These are phyloP conservation scores for Ettlia oleoabundans DNA, from an alignment of 139 green algal genomes.

Conservation along the genomic window DNA sequence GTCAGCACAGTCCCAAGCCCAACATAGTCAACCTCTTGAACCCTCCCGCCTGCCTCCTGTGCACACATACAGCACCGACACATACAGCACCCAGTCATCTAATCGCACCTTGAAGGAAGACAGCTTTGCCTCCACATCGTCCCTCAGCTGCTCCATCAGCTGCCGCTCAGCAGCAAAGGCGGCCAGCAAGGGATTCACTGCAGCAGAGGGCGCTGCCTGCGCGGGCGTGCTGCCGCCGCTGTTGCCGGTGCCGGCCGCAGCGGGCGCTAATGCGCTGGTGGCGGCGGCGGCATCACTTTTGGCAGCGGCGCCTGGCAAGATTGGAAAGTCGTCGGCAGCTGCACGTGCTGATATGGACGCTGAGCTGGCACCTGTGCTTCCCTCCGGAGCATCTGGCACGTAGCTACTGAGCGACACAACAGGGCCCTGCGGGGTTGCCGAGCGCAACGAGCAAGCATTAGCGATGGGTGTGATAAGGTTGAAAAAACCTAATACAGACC, in stretches of 20 bases:
- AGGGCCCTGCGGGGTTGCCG: too few relatives aligned
- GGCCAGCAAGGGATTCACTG: slow-evolving; percentile 18
- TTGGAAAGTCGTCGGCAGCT: slow-evolving; percentile 11
- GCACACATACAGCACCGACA: too few relatives aligned
- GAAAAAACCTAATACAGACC: too few relatives aligned
- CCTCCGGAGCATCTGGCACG: neutral
- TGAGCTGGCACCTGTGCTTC: neutral
- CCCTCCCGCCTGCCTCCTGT: too few relatives aligned
- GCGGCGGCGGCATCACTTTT: too few relatives aligned
- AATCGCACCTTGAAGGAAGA: slow-evolving; percentile 17
- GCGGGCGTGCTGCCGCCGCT: neutral
- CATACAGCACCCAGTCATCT: too few relatives aligned
- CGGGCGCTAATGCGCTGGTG: too few relatives aligned
- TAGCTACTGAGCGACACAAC: slow-evolving; percentile 9
- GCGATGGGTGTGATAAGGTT: too few relatives aligned
- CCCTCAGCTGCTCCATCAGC: slow-evolving; percentile 34
- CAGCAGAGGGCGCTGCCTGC: neutral
- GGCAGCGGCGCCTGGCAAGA: slow-evolving; percentile 7
- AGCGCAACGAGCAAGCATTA: too few relatives aligned
- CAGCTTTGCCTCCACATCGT: slow-evolving; percentile 34
- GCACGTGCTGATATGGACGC: neutral
- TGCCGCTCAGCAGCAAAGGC: slow-evolving; percentile 22
- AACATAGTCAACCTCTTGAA: too few relatives aligned
- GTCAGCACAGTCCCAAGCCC: too few relatives aligned
- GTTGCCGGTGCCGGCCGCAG: neutral